A percentile compares a stretch with the other conserved stretches of the same genome.
Evolutionary conservation across 2,329 filamentous ascomycete genomes (phyloP).

Genomic region (Penicillium sp.): DNA sequence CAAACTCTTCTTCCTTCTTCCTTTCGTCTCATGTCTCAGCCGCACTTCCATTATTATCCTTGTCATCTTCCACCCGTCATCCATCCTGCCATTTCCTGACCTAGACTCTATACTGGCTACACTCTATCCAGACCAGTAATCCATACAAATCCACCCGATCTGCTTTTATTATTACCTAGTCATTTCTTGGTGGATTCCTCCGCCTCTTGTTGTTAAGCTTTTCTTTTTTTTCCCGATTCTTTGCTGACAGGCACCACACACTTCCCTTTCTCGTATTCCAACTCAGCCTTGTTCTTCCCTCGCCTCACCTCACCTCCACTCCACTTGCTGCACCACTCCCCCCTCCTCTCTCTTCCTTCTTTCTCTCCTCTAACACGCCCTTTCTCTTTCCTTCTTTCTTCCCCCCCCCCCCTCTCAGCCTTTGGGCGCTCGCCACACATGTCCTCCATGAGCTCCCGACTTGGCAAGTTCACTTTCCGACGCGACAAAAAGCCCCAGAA

Average conservation of each 20-base stretch:
- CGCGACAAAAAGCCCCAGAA: conserved; percentile 55
- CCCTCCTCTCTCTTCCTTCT: conserved; percentile 22
- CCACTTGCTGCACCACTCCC: conserved; percentile 16
- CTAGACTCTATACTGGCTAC: neutral
- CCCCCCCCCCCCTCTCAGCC: conserved; percentile 20
- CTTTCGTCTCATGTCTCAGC: conserved; percentile 1
- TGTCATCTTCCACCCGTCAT: neutral
- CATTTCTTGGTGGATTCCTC: neutral
- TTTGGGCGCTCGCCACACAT: conserved; percentile 40
- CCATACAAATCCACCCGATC: neutral
- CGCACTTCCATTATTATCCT: neutral
- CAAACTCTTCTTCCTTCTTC: neutral
- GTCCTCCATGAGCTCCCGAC: conserved; percentile 59
- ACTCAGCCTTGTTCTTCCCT: conserved; percentile 12
- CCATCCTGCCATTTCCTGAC: neutral
- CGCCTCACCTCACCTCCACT: conserved; percentile 20
- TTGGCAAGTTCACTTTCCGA: conserved; percentile 55
- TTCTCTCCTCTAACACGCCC: conserved; percentile 16
- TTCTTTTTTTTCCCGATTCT: neutral
- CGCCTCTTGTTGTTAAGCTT: neutral
- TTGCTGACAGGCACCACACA: neutral
- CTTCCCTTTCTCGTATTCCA: conserved; percentile 7
- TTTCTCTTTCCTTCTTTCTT: conserved; percentile 17
- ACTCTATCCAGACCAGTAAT: neutral
- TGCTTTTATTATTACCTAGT: neutral